phyloP scores from a whole-genome alignment of 208 protist genomes.

The Angomonas ambiguus region DNA sequence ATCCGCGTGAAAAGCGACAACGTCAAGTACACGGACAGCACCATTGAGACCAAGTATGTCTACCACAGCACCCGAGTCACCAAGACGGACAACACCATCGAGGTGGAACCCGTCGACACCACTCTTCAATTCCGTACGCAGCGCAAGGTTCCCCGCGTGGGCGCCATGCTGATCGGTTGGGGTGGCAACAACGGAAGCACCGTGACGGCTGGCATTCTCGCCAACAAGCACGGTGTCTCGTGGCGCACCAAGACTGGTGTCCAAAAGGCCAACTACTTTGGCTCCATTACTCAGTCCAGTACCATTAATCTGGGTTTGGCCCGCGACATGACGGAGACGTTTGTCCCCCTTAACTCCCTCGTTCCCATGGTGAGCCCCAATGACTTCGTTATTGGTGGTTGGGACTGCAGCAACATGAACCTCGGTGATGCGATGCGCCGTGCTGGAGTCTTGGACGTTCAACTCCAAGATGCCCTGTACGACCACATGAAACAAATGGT shows the following conservation, averaged over 20 bases:
- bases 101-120: conserved; percentile 60
- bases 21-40: conserved; percentile 1
- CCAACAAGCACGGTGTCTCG: conserved; percentile 90
- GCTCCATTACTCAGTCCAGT: conserved; percentile 95
- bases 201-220: conserved; percentile 94
- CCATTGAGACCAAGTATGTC: conserved; percentile 9
- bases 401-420: conserved; percentile 96
- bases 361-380: conserved; percentile 97
- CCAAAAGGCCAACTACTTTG: conserved; percentile 96
- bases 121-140: conserved; percentile 89
- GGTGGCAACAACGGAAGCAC: conserved; percentile 99
- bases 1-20: conserved; percentile 8
- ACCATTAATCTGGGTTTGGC: conserved; percentile 93
- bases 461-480: conserved; percentile 87
- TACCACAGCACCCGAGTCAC: conserved; percentile 8
- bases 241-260: conserved; percentile 94
- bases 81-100: conserved; percentile 27
- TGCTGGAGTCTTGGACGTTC: conserved; percentile 93
- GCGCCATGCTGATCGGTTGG: conserved; percentile 96
- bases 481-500: conserved; percentile 86
- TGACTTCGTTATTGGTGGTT: conserved; percentile 96
- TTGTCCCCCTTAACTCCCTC: conserved; percentile 91
- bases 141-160: conserved; percentile 75
- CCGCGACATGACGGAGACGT: conserved; percentile 86
- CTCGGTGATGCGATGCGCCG: conserved; percentile 95